These are phyloP conservation scores for Linum tenue DNA, from an alignment of 345 rosid genomes.

Conservation along the genomic window DNA sequence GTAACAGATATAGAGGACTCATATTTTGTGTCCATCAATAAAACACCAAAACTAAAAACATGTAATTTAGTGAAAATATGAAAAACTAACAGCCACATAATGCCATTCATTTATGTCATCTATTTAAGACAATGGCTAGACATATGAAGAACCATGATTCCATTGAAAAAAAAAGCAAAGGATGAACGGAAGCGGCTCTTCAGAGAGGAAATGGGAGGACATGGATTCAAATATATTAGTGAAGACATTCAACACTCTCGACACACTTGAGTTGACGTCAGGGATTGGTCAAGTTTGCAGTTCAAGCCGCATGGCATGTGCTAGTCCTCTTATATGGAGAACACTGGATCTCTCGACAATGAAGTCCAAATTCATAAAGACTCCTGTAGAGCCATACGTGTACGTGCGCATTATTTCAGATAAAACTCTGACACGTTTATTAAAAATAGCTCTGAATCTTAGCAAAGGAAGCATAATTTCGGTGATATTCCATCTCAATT, in stretches of 20 bases:
- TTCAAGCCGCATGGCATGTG: constrained; percentile 65
- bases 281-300: constrained; percentile 76
- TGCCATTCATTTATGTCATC: no score
- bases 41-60: no score
- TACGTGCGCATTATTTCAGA: constrained; percentile 53
- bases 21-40: no score
- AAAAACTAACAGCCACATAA: no score
- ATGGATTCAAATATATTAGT: constrained; percentile 60
- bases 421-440: constrained; percentile 39
- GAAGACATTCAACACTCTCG: constrained; percentile 47
- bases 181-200: constrained; percentile 40
- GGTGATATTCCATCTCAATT: constrained; percentile 56
- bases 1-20: no score
- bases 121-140: no score
- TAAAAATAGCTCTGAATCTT: constrained; percentile 59
- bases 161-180: background rate
- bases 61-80: no score
- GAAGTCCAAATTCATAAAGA: constrained; percentile 63
- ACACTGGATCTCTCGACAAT: constrained; percentile 64
- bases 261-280: constrained; percentile 43
- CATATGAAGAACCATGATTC: background rate
- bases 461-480: constrained; percentile 49
- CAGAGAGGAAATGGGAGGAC: constrained; percentile 69
- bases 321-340: constrained; percentile 83
- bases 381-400: constrained; percentile 63